A percentile compares a stretch with the other conserved stretches of the same genome.
Conservation (phyloP, 1,284 basidiomycete species). For the Trametes pubescens region DNA sequence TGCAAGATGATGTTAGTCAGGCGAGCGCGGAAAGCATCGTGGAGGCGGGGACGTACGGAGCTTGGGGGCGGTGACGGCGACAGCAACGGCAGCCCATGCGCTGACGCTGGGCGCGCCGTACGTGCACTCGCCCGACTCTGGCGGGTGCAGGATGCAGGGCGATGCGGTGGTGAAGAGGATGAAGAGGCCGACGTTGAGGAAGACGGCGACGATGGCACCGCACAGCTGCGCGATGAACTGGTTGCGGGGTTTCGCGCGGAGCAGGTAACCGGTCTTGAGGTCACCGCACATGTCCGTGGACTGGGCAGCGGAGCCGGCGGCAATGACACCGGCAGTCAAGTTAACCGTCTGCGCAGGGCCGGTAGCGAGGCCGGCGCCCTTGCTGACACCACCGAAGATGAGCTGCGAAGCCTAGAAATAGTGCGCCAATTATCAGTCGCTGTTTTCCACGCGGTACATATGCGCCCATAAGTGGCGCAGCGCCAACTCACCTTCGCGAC, state of each 20-base stretch:
- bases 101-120: conserved; percentile 67
- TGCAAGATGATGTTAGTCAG: too few relatives aligned
- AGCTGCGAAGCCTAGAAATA: conserved; percentile 58
- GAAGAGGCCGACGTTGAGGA: conserved; percentile 66
- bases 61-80: conserved; percentile 57
- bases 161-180: conserved; percentile 70
- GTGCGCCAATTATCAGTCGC: not conserved
- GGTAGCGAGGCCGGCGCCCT: conserved; percentile 49
- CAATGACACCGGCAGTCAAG: conserved; percentile 65
- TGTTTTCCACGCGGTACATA: not conserved
- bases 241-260: conserved; percentile 70
- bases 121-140: conserved; percentile 51
- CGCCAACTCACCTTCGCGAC: conserved; percentile 52
- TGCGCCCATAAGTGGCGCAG: not conserved
- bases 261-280: conserved; percentile 75
- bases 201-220: conserved; percentile 64
- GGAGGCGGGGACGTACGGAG: too few relatives aligned
- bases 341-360: conserved; percentile 60
- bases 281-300: conserved; percentile 78
- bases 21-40: too few relatives aligned
- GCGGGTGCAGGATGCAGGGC: conserved; percentile 62
- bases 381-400: conserved; percentile 67
- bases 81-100: conserved; percentile 71
- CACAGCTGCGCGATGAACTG: conserved; percentile 72
- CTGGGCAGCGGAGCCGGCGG: conserved; percentile 67